These are phyloP conservation scores for Triticum monococcum DNA, from an alignment of 176 grass and related monocot species.

Conservation along the genomic window DNA sequence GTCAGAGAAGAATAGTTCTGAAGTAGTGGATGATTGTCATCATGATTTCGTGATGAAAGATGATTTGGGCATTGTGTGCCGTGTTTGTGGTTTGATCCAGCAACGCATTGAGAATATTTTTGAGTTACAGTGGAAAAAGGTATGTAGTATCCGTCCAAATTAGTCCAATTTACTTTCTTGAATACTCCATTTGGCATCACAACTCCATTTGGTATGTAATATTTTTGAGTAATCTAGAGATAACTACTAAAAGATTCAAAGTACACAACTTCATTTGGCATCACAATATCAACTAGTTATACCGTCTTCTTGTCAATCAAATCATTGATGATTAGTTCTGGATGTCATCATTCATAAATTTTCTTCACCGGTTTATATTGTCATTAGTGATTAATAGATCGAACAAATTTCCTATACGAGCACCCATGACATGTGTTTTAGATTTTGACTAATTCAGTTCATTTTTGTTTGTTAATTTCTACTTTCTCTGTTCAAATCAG, in stretches of 20 bases:
- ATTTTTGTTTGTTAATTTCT: conserved; percentile 1
- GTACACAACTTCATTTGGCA: not conserved
- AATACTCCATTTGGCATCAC: not conserved
- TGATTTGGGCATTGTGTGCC: conserved; percentile 70
- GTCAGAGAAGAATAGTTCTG: conserved; percentile 19
- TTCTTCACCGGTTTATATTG: not conserved
- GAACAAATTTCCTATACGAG: not conserved
- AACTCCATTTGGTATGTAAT: no score
- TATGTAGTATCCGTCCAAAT: conserved; percentile 32
- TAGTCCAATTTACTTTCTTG: conserved; percentile 10
- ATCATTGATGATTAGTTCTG: not conserved
- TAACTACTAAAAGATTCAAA: not conserved
- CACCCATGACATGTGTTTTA: not conserved
- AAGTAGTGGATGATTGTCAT: conserved; percentile 42
- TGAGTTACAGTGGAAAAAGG: conserved; percentile 62
- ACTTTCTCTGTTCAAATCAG: conserved; percentile 26
- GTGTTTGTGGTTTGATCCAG: conserved; percentile 77
- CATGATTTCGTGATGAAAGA: conserved; percentile 64
- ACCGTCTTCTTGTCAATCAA: not conserved
- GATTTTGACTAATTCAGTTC: not conserved
- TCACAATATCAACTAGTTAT: conserved; percentile 10
- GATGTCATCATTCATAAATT: not conserved
- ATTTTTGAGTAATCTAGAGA: not conserved
- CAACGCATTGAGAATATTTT: conserved; percentile 62
- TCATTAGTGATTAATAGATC: not conserved